These are phyloP conservation scores for Acorus calamus DNA, from an alignment of 106 monocot genomes.

Conservation along the genomic window DNA sequence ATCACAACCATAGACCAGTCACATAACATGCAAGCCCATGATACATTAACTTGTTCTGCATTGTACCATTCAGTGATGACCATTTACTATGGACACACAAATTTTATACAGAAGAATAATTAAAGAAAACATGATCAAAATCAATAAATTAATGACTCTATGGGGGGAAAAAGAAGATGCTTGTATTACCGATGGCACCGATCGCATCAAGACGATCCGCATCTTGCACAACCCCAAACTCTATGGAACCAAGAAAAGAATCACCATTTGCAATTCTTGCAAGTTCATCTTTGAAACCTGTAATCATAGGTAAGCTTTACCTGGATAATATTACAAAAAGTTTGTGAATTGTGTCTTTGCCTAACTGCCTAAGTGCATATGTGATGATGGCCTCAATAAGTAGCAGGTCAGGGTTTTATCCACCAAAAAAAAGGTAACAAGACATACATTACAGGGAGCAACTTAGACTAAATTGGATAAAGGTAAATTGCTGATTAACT, in stretches of 20 bases:
- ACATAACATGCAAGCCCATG: neutral
- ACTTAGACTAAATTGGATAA: no score
- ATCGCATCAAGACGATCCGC: constrained; percentile 96
- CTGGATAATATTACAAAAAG: neutral
- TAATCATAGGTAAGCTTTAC: neutral
- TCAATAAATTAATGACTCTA: neutral
- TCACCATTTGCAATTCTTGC: constrained; percentile 8
- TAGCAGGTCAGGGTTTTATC: no score
- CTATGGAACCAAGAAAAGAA: constrained; percentile 14
- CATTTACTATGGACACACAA: no score
- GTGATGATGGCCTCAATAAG: no score
- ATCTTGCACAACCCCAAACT: constrained; percentile 88
- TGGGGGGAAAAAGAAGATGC: neutral
- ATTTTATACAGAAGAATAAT: neutral
- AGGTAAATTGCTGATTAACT: no score
- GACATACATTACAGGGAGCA: no score
- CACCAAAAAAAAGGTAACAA: no score
- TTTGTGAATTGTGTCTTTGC: no score
- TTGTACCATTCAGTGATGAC: no score
- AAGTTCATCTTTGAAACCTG: constrained; percentile 95
- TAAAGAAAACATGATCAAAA: neutral
- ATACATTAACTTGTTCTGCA: neutral
- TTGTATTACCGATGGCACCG: constrained; percentile 77
- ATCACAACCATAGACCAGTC: no score
- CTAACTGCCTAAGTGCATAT: no score